A percentile compares a stretch with the other conserved stretches of the same genome.
These are phyloP conservation scores for Candolleomyces eurysporus DNA, from an alignment of 768 basidiomycete genomes.

Conservation along the genomic window DNA sequence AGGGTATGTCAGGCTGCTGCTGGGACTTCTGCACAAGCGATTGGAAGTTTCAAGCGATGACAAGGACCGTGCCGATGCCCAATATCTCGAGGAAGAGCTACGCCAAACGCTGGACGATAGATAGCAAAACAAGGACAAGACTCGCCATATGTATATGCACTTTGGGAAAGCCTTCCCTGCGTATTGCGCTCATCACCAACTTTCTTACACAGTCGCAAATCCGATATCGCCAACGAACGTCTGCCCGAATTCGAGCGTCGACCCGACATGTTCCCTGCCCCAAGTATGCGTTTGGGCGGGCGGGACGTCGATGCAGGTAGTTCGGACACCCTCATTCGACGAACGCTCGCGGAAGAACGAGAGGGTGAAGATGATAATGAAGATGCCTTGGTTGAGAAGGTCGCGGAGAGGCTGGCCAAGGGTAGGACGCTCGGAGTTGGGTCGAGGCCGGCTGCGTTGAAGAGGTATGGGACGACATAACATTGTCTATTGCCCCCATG, in stretches of 20 bases:
- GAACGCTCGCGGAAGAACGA: constrained; percentile 55
- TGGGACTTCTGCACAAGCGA: too few relatives aligned
- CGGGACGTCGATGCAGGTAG: constrained; percentile 44
- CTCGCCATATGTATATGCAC: too few relatives aligned
- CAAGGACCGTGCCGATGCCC: too few relatives aligned
- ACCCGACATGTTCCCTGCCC: constrained; percentile 53
- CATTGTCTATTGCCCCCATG: background rate
- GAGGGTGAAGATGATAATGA: constrained; percentile 34
- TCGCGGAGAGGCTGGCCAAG: constrained; percentile 58
- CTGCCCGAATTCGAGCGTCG: constrained; percentile 54
- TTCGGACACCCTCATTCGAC: constrained; percentile 67
- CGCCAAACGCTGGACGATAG: too few relatives aligned
- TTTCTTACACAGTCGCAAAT: constrained; percentile 51
- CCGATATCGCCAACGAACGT: constrained; percentile 74
- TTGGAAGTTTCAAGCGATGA: too few relatives aligned
- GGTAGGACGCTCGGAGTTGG: constrained; percentile 40
- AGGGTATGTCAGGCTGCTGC: too few relatives aligned
- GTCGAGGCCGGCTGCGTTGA: constrained; percentile 48
- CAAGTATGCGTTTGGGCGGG: constrained; percentile 49
- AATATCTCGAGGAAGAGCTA: too few relatives aligned
- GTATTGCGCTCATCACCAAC: background rate
- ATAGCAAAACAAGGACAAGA: too few relatives aligned
- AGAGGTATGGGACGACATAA: constrained; percentile 61
- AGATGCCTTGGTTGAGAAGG: constrained; percentile 29
- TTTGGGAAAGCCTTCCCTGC: background rate